phyloP scores from a whole-genome alignment of 371 early-diverging fungal species.

The Lichtheimia ramosa region DNA sequence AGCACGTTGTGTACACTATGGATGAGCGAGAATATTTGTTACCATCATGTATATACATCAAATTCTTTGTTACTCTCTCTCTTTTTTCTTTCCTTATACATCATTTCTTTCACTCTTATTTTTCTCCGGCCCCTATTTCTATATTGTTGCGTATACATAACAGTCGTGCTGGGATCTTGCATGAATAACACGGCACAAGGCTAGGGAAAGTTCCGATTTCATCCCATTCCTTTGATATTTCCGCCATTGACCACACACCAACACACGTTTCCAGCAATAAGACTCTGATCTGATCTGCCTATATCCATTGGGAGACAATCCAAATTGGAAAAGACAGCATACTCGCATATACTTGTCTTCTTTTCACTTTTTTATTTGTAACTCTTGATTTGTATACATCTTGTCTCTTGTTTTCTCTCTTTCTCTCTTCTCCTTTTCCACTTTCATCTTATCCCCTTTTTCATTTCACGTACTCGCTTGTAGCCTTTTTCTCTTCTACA shows the following conservation, averaged over 20 bases:
- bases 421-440: not conserved
- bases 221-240: not conserved
- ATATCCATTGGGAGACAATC: not conserved
- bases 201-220: not conserved
- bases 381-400: too few relatives aligned
- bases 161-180: not conserved
- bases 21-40: not conserved
- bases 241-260: not conserved
- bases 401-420: not conserved
- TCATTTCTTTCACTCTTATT: not conserved
- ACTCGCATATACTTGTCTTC: not conserved
- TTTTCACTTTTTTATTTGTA: not conserved
- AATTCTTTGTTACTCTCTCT: slow-evolving; percentile 1
- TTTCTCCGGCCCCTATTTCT: slow-evolving; percentile 1
- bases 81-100: not conserved
- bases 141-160: not conserved
- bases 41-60: not conserved
- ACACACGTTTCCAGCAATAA: too few relatives aligned
- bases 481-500: too few relatives aligned
- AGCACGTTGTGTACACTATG: not conserved
- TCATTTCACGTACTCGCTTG: not conserved
- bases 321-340: not conserved
- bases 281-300: too few relatives aligned
- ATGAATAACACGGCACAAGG: not conserved
- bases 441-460: not conserved